These are phyloP conservation scores for Aspergillus sp. DNA, from an alignment of 2,329 filamentous ascomycete genomes.

Conservation along the genomic window DNA sequence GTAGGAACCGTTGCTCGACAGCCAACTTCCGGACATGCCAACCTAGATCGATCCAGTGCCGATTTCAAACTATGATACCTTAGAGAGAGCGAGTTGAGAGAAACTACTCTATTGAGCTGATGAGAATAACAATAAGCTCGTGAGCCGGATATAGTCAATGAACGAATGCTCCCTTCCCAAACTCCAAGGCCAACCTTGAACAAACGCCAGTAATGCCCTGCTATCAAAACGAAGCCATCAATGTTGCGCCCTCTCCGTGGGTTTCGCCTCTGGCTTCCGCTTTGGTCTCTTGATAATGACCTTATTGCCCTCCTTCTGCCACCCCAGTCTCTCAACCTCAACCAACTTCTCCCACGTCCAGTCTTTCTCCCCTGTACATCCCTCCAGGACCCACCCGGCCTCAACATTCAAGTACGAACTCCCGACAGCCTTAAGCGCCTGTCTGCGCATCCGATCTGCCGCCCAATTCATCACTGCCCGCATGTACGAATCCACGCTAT, in stretches of 20 bases:
- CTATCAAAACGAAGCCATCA: slow-evolving; percentile 2
- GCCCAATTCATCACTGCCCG: slow-evolving; percentile 74
- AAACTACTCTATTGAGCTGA: slow-evolving; percentile 8
- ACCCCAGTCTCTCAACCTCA: slow-evolving; percentile 66
- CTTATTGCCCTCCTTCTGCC: slow-evolving; percentile 65
- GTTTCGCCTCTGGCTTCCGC: slow-evolving; percentile 14
- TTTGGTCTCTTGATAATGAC: slow-evolving; percentile 64
- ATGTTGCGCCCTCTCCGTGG: slow-evolving; percentile 7
- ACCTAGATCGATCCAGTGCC: slow-evolving; percentile 62
- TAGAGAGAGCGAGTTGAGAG: not conserved
- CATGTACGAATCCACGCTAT: slow-evolving; percentile 70
- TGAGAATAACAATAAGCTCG: slow-evolving; percentile 4
- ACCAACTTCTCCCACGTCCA: slow-evolving; percentile 64
- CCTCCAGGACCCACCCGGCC: slow-evolving; percentile 60
- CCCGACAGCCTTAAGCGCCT: slow-evolving; percentile 80
- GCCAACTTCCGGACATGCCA: slow-evolving; percentile 46
- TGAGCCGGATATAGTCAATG: not conserved
- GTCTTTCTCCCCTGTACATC: slow-evolving; percentile 32
- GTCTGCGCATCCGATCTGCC: slow-evolving; percentile 62
- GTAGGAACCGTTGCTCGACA: slow-evolving; percentile 60
- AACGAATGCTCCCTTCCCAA: slow-evolving; percentile 1
- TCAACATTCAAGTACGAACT: slow-evolving; percentile 70
- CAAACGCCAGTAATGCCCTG: slow-evolving; percentile 1
- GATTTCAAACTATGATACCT: slow-evolving; percentile 65
- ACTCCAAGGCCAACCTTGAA: slow-evolving; percentile 2